A percentile compares a stretch with the other conserved stretches of the same genome.
Evolutionary conservation across 2,329 filamentous ascomycete species (phyloP).

Genomic region (Colletotrichum higginsianum): DNA sequence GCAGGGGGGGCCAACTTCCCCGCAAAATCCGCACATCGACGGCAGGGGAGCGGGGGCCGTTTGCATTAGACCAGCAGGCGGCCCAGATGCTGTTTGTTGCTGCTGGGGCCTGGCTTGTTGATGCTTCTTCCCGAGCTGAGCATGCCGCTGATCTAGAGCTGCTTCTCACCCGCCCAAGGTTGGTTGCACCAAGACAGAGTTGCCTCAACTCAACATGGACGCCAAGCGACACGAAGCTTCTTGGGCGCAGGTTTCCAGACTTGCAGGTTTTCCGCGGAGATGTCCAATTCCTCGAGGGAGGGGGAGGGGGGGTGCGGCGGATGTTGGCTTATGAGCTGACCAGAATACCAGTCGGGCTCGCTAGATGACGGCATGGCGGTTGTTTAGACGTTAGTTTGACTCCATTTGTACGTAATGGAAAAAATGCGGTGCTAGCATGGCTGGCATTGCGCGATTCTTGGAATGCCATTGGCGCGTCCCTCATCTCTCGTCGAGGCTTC

Average conservation of each 20-base stretch:
- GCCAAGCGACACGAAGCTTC: slow-evolving; percentile 14
- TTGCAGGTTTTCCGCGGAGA: slow-evolving; percentile 28
- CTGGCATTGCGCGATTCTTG: slow-evolving; percentile 31
- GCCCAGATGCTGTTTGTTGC: slow-evolving; percentile 17
- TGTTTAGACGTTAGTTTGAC: slow-evolving; percentile 19
- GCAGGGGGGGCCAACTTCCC: slow-evolving; percentile 34
- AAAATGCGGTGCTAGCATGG: slow-evolving; percentile 39
- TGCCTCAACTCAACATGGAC: slow-evolving; percentile 1
- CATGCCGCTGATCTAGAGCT: not conserved
- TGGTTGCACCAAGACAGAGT: slow-evolving; percentile 19
- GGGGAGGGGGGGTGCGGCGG: slow-evolving; percentile 12
- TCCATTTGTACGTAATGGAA: slow-evolving; percentile 44
- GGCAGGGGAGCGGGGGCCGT: slow-evolving; percentile 33
- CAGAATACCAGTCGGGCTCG: slow-evolving; percentile 21
- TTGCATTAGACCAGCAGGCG: slow-evolving; percentile 39
- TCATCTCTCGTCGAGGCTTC: too few species aligned
- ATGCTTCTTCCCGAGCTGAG: slow-evolving; percentile 12
- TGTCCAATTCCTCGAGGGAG: slow-evolving; percentile 4
- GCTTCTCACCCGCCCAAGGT: slow-evolving; percentile 11
- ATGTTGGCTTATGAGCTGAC: slow-evolving; percentile 36
- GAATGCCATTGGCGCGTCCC: slow-evolving; percentile 28
- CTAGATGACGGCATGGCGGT: slow-evolving; percentile 39
- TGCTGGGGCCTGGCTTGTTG: slow-evolving; percentile 18
- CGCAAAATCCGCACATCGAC: slow-evolving; percentile 39
- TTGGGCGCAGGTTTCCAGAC: not conserved